Base-by-base conservation (phyloP, 768 basidiomycete genomes). In the Panellus pusillus region DNA sequence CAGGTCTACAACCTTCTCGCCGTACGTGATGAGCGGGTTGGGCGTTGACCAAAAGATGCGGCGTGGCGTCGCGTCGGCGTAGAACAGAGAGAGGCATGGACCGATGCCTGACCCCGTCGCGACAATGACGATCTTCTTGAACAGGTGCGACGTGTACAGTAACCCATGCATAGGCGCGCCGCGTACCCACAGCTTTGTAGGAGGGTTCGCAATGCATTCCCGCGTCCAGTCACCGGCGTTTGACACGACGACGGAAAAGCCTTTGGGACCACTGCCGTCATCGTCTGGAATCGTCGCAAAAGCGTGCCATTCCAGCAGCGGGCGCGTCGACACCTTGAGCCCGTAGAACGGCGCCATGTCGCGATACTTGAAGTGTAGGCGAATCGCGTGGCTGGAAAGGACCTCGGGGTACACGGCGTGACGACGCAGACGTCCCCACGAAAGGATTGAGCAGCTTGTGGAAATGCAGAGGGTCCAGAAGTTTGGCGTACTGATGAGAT, bases 151-250 rank as follows among this genome's bases (percentile, higher is more conserved):
- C 42, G 79, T 78, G 40, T 75, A 72, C 27, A 83, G 66, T 44
- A 83, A 72, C 29, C 79, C 80, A 59, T 74, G 75, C 36, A 74
- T 72, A 5, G 80, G 79, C 37, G 76, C 70, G 11, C 81, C 80
- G 35, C 81, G 80, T 24, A 79, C 70, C 80, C 80, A 84, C 27
- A 84, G 65, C 59, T 79, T 67, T 27, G 58, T 75, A 2, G 80
- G 79, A 4, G 82, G 81, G 48, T 79, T 72, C 12, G 49, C 62
- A 57, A 83, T 83, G 45, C 68, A 62, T 51, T 77, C 71, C 47
- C 58, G 65, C 1, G 82, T 84, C 81, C 81, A 82, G 61, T 84
- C 81, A 24, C 81, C 81, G 3, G 81, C 80, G 24, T 73, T 74
- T 6, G 79, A 79, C 9, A 82, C 78, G 11, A 83, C 76, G 31